A percentile compares a stretch with the other conserved stretches of the same genome.
These are phyloP conservation scores for Rubus parviflorus DNA, from an alignment of 306 rosid genomes.

Conservation along the genomic window DNA sequence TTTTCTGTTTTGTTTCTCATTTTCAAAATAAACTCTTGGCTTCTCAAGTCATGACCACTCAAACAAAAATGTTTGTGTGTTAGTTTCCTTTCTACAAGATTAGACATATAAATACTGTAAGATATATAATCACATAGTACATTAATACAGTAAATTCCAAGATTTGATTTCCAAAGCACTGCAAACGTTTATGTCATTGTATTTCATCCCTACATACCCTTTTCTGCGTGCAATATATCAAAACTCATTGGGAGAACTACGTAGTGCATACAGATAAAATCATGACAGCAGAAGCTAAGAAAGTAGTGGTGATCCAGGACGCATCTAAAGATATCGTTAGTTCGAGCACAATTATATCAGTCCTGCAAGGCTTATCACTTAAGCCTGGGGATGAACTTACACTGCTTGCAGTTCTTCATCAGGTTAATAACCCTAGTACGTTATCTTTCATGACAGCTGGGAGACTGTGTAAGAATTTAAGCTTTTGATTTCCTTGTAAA, in stretches of 20 bases:
- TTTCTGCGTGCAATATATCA: not conserved
- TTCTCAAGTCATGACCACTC: not conserved
- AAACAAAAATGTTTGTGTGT: not conserved
- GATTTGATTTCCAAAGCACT: not conserved
- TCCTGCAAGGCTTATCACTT: conserved; percentile 41
- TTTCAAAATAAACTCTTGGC: not conserved
- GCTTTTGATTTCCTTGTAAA: not conserved
- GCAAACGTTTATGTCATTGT: not conserved
- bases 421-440: conserved; percentile 74
- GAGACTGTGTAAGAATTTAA: conserved; percentile 45
- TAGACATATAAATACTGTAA: not conserved
- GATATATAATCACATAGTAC: not conserved
- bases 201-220: not conserved
- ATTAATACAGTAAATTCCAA: not conserved
- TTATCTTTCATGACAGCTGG: conserved; percentile 48
- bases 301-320: conserved; percentile 69
- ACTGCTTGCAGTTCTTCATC: conserved; percentile 63
- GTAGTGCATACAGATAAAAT: conserved; percentile 1
- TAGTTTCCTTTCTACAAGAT: not conserved
- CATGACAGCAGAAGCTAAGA: conserved; percentile 37
- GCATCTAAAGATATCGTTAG: conserved; percentile 58
- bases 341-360: conserved; percentile 40
- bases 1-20: not conserved
- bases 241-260: conserved; percentile 6
- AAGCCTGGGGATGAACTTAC: conserved; percentile 67